A percentile compares a stretch with the other conserved stretches of the same genome.
Conservation (phyloP, 225 moss, liverwort and hornwort species). For the Rhytidiadelphus loreus region DNA sequence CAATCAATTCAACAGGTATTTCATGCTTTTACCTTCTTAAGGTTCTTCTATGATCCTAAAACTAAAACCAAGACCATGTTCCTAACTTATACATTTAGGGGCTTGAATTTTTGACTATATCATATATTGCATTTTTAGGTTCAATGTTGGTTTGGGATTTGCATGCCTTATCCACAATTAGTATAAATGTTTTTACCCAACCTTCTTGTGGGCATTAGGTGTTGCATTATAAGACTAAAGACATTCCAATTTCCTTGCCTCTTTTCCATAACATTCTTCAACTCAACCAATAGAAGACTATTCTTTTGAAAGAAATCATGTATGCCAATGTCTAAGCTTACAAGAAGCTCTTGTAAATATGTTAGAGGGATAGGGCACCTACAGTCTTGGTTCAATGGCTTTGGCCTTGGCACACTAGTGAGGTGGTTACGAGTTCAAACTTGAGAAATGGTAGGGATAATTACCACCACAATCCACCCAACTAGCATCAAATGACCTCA, state of each 20-base stretch:
- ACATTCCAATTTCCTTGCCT: neutral
- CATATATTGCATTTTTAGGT: neutral
- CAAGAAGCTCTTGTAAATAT: neutral
- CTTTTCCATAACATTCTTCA: neutral
- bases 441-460: rapidly evolving
- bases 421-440: too few species aligned
- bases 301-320: neutral
- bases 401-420: too few species aligned
- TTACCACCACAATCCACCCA: neutral
- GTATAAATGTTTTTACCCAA: neutral
- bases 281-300: rapidly evolving
- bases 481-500: neutral
- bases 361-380: neutral
- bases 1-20: too few species aligned
- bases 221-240: neutral
- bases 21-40: too few species aligned
- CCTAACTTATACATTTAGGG: neutral
- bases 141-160: neutral
- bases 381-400: too few species aligned
- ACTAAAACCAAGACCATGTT: too few species aligned
- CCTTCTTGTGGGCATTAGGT: neutral
- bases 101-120: neutral
- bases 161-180: rapidly evolving
- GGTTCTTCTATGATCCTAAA: too few species aligned
- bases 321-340: neutral